These are phyloP conservation scores for Xanthoconium separans DNA, from an alignment of 1,284 basidiomycete species.

Conservation along the genomic window DNA sequence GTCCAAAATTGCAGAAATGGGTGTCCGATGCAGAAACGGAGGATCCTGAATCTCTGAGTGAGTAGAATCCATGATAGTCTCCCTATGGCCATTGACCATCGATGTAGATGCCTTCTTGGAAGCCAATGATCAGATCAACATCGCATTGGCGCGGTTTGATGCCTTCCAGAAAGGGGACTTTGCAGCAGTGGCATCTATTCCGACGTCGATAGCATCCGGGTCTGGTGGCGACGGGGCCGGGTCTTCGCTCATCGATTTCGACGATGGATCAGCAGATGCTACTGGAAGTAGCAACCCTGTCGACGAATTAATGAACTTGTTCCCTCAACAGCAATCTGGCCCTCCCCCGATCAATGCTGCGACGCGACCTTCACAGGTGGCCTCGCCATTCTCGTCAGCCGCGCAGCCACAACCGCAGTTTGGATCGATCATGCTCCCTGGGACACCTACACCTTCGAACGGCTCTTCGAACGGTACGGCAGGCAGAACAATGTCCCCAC, in stretches of 20 bases:
- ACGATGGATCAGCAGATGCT: constrained; percentile 42
- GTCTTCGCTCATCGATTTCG: constrained; percentile 71
- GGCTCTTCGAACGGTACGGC: constrained; percentile 18
- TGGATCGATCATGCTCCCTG: constrained; percentile 52
- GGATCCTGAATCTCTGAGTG: constrained; percentile 87
- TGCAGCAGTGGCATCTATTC: constrained; percentile 58
- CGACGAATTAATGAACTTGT: constrained; percentile 63
- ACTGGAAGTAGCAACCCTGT: constrained; percentile 26
- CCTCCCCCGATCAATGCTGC: constrained; percentile 24
- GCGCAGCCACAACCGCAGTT: constrained; percentile 32
- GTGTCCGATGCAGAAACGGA: constrained; percentile 86
- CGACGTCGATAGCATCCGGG: constrained; percentile 49
- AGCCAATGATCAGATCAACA: constrained; percentile 98
- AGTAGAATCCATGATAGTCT: constrained; percentile 20
- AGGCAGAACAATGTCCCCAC: constrained; percentile 19
- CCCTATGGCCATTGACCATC: constrained; percentile 1
- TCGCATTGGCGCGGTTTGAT: constrained; percentile 86
- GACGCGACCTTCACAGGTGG: constrained; percentile 20
- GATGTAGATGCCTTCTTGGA: constrained; percentile 83
- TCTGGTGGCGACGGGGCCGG: constrained; percentile 34
- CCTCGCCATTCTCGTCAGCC: constrained; percentile 16
- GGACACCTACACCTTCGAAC: constrained; percentile 39
- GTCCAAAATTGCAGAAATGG: constrained; percentile 98
- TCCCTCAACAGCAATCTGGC: constrained; percentile 37
- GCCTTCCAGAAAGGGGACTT: constrained; percentile 91